A percentile compares a stretch with the other conserved stretches of the same genome.
Conservation (phyloP, 2,329 filamentous ascomycete genomes). For the Mariannaea sp. region DNA sequence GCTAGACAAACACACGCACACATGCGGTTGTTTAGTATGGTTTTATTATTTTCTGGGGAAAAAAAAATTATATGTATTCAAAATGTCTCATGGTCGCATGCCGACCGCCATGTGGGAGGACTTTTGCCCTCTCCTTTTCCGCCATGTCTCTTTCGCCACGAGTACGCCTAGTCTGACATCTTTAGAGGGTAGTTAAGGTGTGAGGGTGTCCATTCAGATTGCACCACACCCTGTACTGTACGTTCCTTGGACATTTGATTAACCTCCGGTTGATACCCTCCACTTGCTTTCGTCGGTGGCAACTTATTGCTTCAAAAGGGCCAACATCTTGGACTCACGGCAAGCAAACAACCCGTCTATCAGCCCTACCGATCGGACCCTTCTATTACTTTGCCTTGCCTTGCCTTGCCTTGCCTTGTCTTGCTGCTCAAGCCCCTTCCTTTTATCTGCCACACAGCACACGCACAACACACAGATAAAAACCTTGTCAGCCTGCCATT, state of each 20-base stretch:
- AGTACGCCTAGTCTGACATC: constrained; percentile 22
- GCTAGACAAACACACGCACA: constrained; percentile 35
- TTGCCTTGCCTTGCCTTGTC: no score
- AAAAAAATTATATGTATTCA: no score
- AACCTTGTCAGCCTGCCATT: constrained; percentile 4
- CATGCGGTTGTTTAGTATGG: no score
- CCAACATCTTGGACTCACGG: constrained; percentile 11
- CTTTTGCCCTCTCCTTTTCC: constrained; percentile 6
- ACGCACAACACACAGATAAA: no score
- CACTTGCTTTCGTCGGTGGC: constrained; percentile 28
- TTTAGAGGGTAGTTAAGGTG: constrained; percentile 4
- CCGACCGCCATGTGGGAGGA: background rate
- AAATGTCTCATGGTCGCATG: constrained; percentile 41
- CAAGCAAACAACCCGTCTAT: constrained; percentile 37
- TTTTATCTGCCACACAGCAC: no score
- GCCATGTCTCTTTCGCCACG: constrained; percentile 35
- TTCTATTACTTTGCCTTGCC: constrained; percentile 2
- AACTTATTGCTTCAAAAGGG: constrained; percentile 22
- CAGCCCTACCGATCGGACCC: constrained; percentile 36
- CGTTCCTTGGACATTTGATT: constrained; percentile 14
- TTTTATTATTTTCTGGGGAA: constrained; percentile 32
- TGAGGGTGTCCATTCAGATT: background rate
- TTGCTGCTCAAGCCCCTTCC: no score
- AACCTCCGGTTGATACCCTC: constrained; percentile 26
- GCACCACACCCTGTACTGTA: background rate